Base-by-base conservation (phyloP, 2,329 filamentous ascomycete species). In the Bisporella sp. region DNA sequence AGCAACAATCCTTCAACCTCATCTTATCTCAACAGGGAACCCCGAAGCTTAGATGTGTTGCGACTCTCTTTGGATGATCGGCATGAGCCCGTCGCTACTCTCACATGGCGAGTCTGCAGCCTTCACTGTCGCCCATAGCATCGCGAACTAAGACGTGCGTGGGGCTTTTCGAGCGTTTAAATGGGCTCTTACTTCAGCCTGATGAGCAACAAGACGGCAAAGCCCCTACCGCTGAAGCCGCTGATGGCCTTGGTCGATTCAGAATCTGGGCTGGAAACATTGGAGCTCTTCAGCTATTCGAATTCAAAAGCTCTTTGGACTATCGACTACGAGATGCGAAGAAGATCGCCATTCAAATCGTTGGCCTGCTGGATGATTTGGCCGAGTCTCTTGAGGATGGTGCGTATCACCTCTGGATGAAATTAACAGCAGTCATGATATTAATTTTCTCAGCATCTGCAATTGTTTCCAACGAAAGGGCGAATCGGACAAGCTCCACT, bases 261-360 rank as follows among this genome's bases (percentile, higher is more conserved):
- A 51, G 47, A 48, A 51, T 54, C 21, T 59, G 57, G 57, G 53
- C 49, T 43, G 52, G 43, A 11, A 57, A 53, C 35, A 54, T 59
- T 45, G 57, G 48, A 21, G 57, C 53, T 32, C 41, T 54, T 45
- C 55, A 57, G 31, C 3, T 37, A 5, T 6, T 39, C 29, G 35
- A 47, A 8, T n/a, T 42, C 9, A 42, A 40, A 33, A 57, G 41
- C 31, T 57, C 54, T 28, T 43, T 58, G 11, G 54, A 54, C 29
- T 57, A 42, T 45, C 46, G 56, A 35, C 21, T 58, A 13, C 33
- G 51, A 44, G 52, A 58, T 28, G 51, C 47, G 6, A 35, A 46
- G n/a, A 50, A 49, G 33, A 46, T 57, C 21, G 12, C 45, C 9
- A 29, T 9, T 4, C 49, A 50, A 44, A 47, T 51, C 32, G 39